phyloP scores from a whole-genome alignment of 768 basidiomycete species.

The Collybiopsis luxurians region DNA sequence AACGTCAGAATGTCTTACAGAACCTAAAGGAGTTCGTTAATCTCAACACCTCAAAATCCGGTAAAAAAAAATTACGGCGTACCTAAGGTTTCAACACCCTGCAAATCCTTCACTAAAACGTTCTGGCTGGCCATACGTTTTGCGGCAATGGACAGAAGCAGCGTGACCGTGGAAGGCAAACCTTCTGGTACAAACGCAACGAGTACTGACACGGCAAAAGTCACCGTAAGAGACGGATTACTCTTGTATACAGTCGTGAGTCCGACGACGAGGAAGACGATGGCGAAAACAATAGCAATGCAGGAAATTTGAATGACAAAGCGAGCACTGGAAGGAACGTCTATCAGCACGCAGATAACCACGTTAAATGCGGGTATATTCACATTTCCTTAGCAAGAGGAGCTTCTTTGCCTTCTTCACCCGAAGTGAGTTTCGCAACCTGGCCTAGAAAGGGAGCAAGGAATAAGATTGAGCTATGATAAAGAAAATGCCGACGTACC shows the following conservation, averaged over 20 bases:
- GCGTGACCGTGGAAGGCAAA: slow-evolving; percentile 64
- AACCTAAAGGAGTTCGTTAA: slow-evolving; percentile 9
- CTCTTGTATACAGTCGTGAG: slow-evolving; percentile 67
- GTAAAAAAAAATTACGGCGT: slow-evolving; percentile 44
- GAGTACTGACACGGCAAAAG: slow-evolving; percentile 49
- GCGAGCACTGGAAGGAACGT: slow-evolving; percentile 35
- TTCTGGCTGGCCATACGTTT: slow-evolving; percentile 72
- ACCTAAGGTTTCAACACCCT: slow-evolving; percentile 71
- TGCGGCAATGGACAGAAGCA: slow-evolving; percentile 65
- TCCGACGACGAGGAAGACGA: slow-evolving; percentile 65
- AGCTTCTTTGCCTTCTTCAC: slow-evolving; percentile 61
- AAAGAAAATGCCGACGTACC: slow-evolving; percentile 28
- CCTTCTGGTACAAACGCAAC: slow-evolving; percentile 55
- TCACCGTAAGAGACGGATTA: slow-evolving; percentile 54
- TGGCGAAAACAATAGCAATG: slow-evolving; percentile 59
- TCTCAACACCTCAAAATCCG: not conserved
- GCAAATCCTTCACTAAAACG: slow-evolving; percentile 72
- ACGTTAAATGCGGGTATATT: slow-evolving; percentile 12
- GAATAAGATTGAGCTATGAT: slow-evolving; percentile 7
- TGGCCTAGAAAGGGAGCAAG: slow-evolving; percentile 40
- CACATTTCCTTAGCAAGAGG: slow-evolving; percentile 69
- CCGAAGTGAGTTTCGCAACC: slow-evolving; percentile 65
- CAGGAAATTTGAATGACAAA: slow-evolving; percentile 63
- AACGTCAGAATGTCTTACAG: slow-evolving; percentile 14
- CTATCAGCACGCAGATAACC: slow-evolving; percentile 6